A percentile compares a stretch with the other conserved stretches of the same genome.
These are phyloP conservation scores for Blastomyces emzantsi DNA, from an alignment of 2,329 filamentous ascomycete species.

Conservation along the genomic window DNA sequence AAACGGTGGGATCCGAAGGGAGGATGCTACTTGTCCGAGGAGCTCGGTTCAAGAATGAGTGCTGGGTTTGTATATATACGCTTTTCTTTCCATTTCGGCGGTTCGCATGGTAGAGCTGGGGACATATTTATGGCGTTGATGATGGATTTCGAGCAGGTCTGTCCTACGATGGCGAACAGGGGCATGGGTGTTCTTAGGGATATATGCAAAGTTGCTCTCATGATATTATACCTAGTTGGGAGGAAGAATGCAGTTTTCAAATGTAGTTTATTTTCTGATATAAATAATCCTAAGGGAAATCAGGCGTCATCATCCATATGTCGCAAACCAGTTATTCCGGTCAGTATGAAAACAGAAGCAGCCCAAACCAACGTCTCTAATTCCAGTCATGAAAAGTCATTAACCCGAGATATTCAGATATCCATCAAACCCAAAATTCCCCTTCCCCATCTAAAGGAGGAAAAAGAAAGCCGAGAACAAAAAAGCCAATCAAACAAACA, in stretches of 20 bases:
- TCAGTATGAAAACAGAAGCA: neutral
- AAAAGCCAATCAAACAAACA: neutral
- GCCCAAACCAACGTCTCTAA: neutral
- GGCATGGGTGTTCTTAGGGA: neutral
- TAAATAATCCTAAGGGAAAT: neutral
- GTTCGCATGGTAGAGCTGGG: neutral
- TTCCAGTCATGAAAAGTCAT: slow-evolving; percentile 5
- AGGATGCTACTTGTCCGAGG: neutral
- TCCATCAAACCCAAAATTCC: neutral
- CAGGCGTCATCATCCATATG: neutral
- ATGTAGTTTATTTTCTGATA: neutral
- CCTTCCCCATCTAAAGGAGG: neutral
- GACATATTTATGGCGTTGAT: neutral
- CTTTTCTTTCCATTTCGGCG: neutral
- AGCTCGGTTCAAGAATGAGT: neutral
- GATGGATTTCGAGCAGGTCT: neutral
- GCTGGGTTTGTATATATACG: neutral
- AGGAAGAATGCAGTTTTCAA: neutral
- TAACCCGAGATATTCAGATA: neutral
- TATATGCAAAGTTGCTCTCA: neutral
- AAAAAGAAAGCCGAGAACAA: neutral
- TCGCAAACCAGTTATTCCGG: neutral
- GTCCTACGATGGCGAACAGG: neutral
- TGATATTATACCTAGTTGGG: neutral
- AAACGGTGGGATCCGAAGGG: neutral